Evolutionary conservation across 2,329 filamentous ascomycete species (phyloP).

Genomic region (Neonectria neomacrospora): DNA sequence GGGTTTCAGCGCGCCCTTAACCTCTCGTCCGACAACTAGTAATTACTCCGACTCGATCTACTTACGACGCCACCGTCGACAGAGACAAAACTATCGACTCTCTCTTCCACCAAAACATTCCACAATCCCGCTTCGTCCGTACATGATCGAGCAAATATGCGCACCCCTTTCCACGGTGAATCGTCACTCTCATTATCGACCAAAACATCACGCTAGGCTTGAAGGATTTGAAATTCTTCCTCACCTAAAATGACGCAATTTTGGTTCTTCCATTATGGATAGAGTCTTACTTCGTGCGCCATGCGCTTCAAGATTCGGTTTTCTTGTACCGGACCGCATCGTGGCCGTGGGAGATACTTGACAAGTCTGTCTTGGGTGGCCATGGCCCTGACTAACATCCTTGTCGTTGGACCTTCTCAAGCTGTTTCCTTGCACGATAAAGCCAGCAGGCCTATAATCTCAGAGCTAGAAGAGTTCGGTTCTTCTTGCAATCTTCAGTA

Average conservation of each 20-base stretch:
- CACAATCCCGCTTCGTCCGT: too few species aligned
- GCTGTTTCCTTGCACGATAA: neutral
- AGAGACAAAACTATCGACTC: neutral
- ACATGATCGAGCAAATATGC: neutral
- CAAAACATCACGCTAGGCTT: neutral
- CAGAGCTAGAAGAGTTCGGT: too few species aligned
- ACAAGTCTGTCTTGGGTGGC: neutral
- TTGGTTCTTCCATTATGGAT: too few species aligned
- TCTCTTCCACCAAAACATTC: too few species aligned
- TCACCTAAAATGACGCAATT: neutral
- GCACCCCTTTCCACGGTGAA: neutral
- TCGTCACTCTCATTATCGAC: neutral
- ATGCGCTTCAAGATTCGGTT: neutral
- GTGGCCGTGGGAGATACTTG: neutral
- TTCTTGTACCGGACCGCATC: neutral
- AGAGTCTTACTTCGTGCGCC: neutral
- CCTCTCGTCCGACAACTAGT: neutral
- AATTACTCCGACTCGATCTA: neutral
- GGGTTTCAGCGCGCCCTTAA: neutral
- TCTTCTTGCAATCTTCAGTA: too few species aligned
- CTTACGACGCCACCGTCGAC: neutral
- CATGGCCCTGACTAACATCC: neutral
- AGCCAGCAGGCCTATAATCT: too few species aligned
- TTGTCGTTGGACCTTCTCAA: neutral
- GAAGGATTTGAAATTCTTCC: neutral